Conservation (phyloP, 2,329 filamentous ascomycete species). For the Ophiostoma australiae region DNA sequence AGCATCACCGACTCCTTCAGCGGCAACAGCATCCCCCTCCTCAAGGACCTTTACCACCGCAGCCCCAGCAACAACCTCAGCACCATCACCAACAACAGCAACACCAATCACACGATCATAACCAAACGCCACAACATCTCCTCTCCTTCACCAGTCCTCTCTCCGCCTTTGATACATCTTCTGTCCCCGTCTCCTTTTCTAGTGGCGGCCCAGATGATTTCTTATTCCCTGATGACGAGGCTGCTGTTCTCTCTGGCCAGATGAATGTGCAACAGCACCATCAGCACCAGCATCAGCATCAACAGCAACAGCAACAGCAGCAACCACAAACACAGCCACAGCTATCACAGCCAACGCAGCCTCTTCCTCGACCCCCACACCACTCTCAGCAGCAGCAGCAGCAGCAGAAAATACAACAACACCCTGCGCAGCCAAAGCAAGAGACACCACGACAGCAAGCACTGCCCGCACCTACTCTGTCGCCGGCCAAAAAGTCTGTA, state of each 20-base stretch:
- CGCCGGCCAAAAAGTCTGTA: background rate
- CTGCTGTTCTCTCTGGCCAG: conserved; percentile 17
- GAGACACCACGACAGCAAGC: background rate
- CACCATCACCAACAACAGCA: conserved; percentile 14
- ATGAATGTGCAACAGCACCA: conserved; percentile 5
- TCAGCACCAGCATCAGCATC: background rate
- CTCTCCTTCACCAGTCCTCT: conserved; percentile 16
- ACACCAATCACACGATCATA: conserved; percentile 9
- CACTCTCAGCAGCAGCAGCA: background rate
- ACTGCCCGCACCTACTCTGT: background rate
- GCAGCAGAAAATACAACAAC: background rate
- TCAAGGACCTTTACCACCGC: conserved; percentile 8
- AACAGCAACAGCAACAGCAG: background rate
- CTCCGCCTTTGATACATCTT: conserved; percentile 3
- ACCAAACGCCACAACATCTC: conserved; percentile 13
- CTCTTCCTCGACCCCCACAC: background rate
- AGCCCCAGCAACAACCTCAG: background rate
- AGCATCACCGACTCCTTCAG: conserved; percentile 4
- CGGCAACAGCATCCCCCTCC: conserved; percentile 15
- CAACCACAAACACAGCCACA: background rate
- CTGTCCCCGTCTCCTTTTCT: conserved; percentile 11
- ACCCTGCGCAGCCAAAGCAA: conserved; percentile 1
- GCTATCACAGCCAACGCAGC: background rate
- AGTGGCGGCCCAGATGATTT: conserved; percentile 25
- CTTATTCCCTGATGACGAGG: conserved; percentile 28